Evolutionary conservation across 2,329 filamentous ascomycete species (phyloP).

Genomic region (Calonectria naviculata): DNA sequence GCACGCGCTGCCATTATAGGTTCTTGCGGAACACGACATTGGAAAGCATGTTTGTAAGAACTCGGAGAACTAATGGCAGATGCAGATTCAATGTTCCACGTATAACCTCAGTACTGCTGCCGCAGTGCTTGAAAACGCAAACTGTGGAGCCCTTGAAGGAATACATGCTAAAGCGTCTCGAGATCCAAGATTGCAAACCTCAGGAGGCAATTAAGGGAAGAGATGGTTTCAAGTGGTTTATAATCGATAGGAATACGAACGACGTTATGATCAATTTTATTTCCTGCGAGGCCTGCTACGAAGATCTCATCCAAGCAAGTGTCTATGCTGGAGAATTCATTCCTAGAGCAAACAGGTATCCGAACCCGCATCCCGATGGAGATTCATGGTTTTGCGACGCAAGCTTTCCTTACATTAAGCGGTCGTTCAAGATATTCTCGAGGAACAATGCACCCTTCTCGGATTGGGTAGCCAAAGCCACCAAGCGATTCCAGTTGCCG

Average conservation of each 20-base stretch:
- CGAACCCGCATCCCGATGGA: not conserved
- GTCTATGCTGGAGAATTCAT: conserved; percentile 9
- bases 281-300: conserved; percentile 5
- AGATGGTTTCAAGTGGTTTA: conserved; percentile 5
- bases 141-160: not conserved
- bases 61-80: not conserved
- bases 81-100: conserved; percentile 2
- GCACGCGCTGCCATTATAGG: not conserved
- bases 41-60: not conserved
- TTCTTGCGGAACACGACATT: not conserved
- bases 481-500: not conserved
- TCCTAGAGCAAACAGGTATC: not conserved
- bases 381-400: conserved; percentile 1
- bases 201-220: not conserved
- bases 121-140: not conserved
- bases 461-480: conserved; percentile 4
- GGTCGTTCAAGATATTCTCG: not conserved
- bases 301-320: conserved; percentile 1
- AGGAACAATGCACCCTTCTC: not conserved
- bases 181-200: not conserved
- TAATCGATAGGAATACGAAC: not conserved
- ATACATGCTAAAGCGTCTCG: not conserved
- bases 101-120: not conserved
- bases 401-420: not conserved
- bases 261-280: conserved; percentile 10